A percentile compares a stretch with the other conserved stretches of the same genome.
These are phyloP conservation scores for Cryptosporidium sp. DNA, from an alignment of 169 alveolate species.

Conservation along the genomic window DNA sequence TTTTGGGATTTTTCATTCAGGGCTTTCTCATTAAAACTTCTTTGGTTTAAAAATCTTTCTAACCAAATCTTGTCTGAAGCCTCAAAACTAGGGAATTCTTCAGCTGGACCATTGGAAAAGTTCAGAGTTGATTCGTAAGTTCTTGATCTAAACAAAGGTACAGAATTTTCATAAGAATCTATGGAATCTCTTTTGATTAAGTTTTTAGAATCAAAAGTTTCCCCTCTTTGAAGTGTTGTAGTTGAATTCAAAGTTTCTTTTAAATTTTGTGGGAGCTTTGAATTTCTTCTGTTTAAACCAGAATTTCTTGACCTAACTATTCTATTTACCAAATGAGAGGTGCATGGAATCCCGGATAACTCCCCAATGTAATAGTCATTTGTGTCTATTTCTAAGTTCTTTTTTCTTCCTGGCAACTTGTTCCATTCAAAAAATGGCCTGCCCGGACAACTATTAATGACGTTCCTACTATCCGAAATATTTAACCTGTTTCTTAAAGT, in stretches of 20 bases:
- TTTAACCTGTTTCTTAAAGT: conserved; percentile 16
- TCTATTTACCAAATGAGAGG: conserved; percentile 59
- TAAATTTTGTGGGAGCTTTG: not conserved
- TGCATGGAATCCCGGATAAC: conserved; percentile 71
- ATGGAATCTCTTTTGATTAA: not conserved
- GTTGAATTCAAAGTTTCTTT: not conserved
- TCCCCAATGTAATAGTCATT: conserved; percentile 68
- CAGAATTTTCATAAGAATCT: not conserved
- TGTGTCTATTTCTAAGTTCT: conserved; percentile 46
- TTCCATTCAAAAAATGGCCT: conserved; percentile 69
- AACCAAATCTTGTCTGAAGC: conserved; percentile 33
- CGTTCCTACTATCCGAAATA: not conserved
- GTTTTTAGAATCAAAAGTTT: conserved; percentile 32
- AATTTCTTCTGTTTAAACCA: not conserved
- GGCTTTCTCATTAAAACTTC: conserved; percentile 23
- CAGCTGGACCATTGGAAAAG: not conserved
- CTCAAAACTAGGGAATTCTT: not conserved
- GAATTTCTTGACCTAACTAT: conserved; percentile 64
- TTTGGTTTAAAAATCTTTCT: conserved; percentile 44
- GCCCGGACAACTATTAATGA: conserved; percentile 19
- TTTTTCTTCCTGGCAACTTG: not conserved
- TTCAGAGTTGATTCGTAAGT: conserved; percentile 47
- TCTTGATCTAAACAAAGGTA: conserved; percentile 54
- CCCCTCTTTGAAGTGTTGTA: conserved; percentile 30
- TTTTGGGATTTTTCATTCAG: not conserved